These are phyloP conservation scores for Tremella yokohamensis DNA, from an alignment of 768 basidiomycete species.

Conservation along the genomic window DNA sequence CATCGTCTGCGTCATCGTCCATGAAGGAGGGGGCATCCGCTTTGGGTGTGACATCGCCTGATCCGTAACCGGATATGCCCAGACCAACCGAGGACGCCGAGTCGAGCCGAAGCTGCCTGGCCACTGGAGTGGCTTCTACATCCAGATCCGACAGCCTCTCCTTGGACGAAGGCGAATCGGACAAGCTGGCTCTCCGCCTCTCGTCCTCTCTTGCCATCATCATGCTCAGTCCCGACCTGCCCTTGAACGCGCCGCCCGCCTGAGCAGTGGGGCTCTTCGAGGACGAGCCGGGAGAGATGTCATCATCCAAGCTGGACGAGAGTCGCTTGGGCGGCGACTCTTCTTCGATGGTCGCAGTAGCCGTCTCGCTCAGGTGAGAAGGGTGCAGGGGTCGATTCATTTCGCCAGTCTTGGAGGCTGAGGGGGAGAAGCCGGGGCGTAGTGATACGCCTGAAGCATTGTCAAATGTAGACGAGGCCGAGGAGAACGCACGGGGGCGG, in stretches of 20 bases:
- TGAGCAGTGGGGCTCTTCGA: conserved; percentile 8
- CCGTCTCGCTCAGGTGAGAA: conserved; percentile 32
- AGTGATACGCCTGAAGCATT: not conserved
- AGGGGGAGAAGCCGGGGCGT: conserved; percentile 15
- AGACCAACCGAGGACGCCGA: conserved; percentile 9
- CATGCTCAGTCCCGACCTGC: conserved; percentile 37
- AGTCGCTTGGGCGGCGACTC: not conserved
- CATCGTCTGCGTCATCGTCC: conserved; percentile 4
- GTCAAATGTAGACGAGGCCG: conserved; percentile 6
- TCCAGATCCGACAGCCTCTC: conserved; percentile 1
- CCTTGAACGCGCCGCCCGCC: no score
- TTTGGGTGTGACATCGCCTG: conserved; percentile 27
- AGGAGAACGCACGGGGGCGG: conserved; percentile 13
- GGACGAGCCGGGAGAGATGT: no score
- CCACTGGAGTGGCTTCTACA: not conserved
- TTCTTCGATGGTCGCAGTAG: conserved; percentile 3
- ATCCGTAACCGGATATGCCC: not conserved
- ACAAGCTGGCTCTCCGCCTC: conserved; percentile 7
- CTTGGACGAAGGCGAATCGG: not conserved
- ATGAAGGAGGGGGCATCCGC: conserved; percentile 14
- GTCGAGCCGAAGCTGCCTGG: conserved; percentile 7
- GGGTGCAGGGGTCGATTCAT: conserved; percentile 22
- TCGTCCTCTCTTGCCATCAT: conserved; percentile 39
- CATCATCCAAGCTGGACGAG: conserved; percentile 9
- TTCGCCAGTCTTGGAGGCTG: conserved; percentile 8